phyloP scores from a whole-genome alignment of 805 yeast genomes.

The Zygotorulaspora sp. region DNA sequence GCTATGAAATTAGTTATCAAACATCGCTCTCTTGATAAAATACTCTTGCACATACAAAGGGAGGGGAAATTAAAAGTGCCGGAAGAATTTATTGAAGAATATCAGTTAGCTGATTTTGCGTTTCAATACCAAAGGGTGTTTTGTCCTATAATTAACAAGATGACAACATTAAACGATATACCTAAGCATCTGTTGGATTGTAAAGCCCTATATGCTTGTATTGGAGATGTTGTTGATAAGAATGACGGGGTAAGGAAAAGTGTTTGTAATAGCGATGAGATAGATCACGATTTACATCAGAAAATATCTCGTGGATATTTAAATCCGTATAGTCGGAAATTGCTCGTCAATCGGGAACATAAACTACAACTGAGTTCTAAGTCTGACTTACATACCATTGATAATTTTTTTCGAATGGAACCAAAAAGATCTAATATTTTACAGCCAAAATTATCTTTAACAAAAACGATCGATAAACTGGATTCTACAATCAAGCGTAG shows the following conservation, averaged over 20 bases:
- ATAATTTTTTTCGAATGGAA: constrained; percentile 21
- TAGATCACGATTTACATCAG: constrained; percentile 46
- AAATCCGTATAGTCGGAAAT: constrained; percentile 51
- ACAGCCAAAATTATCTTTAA: constrained; percentile 1
- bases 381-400: constrained; percentile 22
- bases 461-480: constrained; percentile 17
- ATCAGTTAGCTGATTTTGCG: constrained; percentile 64
- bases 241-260: constrained; percentile 16
- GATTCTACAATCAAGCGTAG: constrained; percentile 23
- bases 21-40: constrained; percentile 48
- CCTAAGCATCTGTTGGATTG: constrained; percentile 37
- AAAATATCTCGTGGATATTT: constrained; percentile 60
- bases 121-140: constrained; percentile 84
- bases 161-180: constrained; percentile 58
- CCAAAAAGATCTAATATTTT: background rate
- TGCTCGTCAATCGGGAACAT: constrained; percentile 31
- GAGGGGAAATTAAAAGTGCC: constrained; percentile 61
- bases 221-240: constrained; percentile 36
- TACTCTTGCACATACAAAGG: constrained; percentile 51
- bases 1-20: constrained; percentile 60
- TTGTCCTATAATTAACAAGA: constrained; percentile 48
- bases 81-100: constrained; percentile 53
- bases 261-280: constrained; percentile 30
- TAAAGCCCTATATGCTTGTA: constrained; percentile 36
- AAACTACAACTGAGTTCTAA: constrained; percentile 27